Evolutionary conservation across 306 rosid genomes (phyloP).

Genomic region (Quercus bicolor): DNA sequence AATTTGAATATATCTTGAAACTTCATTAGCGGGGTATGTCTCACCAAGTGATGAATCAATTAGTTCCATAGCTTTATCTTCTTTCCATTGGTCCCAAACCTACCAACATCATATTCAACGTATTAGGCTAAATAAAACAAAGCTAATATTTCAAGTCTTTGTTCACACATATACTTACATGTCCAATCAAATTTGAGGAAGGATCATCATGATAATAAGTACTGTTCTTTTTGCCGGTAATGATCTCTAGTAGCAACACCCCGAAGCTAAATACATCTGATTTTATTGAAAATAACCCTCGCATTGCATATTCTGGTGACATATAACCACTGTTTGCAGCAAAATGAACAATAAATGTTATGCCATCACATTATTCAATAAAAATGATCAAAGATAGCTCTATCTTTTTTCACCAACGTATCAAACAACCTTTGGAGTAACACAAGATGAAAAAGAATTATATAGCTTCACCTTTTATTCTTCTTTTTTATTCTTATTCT

Average conservation of each 20-base stretch:
- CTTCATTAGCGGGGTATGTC: constrained; percentile 22
- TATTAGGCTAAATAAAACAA: neutral
- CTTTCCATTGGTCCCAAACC: constrained; percentile 67
- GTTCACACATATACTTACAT: constrained; percentile 40
- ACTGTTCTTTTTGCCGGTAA: constrained; percentile 54
- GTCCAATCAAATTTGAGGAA: constrained; percentile 48
- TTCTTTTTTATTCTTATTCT: too few relatives aligned
- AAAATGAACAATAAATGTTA: neutral
- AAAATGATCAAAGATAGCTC: too few relatives aligned
- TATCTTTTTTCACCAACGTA: too few relatives aligned
- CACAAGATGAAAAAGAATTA: too few relatives aligned
- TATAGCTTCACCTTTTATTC: too few relatives aligned
- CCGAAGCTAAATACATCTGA: constrained; percentile 64
- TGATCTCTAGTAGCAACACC: constrained; percentile 51
- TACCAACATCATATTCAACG: neutral
- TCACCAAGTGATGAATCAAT: constrained; percentile 40
- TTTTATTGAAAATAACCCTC: constrained; percentile 47
- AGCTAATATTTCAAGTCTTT: neutral
- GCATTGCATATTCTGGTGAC: constrained; percentile 70
- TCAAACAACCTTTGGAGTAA: neutral
- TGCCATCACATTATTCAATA: too few relatives aligned
- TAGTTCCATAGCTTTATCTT: constrained; percentile 34
- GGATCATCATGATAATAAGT: constrained; percentile 26
- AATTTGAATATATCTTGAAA: constrained; percentile 55
- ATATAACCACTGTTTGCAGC: constrained; percentile 45